These are phyloP conservation scores for Scytalidium lignicola DNA, from an alignment of 2,329 filamentous ascomycete species.

Conservation along the genomic window DNA sequence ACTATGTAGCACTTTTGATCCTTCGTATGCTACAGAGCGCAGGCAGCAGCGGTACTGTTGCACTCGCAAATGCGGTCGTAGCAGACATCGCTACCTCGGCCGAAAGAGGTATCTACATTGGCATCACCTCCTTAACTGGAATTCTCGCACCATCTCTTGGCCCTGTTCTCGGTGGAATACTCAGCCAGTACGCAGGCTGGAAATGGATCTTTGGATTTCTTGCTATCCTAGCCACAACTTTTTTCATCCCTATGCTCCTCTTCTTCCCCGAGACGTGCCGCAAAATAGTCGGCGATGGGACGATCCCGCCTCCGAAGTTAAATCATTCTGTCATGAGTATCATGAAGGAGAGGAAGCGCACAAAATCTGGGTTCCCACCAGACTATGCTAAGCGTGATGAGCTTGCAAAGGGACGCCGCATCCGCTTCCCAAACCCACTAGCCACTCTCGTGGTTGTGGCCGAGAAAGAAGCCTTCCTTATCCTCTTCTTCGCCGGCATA, in stretches of 20 bases:
- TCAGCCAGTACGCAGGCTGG: slow-evolving; percentile 55
- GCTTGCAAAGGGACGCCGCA: slow-evolving; percentile 24
- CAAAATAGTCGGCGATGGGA: slow-evolving; percentile 48
- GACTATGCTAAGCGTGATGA: slow-evolving; percentile 21
- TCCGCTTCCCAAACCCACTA: slow-evolving; percentile 33
- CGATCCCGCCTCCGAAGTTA: slow-evolving; percentile 48
- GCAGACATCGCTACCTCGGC: slow-evolving; percentile 58
- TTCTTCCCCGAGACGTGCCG: slow-evolving; percentile 48
- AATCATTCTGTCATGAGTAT: slow-evolving; percentile 49
- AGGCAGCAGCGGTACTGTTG: slow-evolving; percentile 53
- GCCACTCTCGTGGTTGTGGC: slow-evolving; percentile 35
- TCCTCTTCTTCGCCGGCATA: slow-evolving; percentile 36
- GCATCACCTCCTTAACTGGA: slow-evolving; percentile 51
- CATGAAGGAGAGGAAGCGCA: slow-evolving; percentile 10
- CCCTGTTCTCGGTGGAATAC: slow-evolving; percentile 54
- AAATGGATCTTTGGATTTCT: slow-evolving; percentile 52
- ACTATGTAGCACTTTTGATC: slow-evolving; percentile 45
- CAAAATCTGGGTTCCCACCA: slow-evolving; percentile 8
- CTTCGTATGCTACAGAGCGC: slow-evolving; percentile 54
- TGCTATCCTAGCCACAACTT: slow-evolving; percentile 11
- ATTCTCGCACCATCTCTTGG: slow-evolving; percentile 46
- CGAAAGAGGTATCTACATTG: slow-evolving; percentile 62
- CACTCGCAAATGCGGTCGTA: slow-evolving; percentile 53
- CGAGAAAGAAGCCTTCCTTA: slow-evolving; percentile 37
- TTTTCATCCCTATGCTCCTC: slow-evolving; percentile 17